phyloP scores from a whole-genome alignment of 345 rosid genomes.

The Theobroma cacao region DNA sequence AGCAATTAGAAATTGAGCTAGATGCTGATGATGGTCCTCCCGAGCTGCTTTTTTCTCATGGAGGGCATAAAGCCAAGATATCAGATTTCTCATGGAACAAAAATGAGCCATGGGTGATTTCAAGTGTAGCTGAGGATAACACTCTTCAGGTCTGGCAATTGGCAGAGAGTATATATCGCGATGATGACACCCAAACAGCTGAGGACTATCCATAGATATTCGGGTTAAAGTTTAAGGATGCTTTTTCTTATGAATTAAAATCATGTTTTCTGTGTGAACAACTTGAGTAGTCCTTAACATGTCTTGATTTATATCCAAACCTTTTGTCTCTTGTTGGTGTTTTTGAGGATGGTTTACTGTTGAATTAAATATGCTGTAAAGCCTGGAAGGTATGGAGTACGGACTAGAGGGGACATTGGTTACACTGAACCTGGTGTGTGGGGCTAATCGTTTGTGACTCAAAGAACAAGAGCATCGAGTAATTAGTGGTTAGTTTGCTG shows the following conservation, averaged over 20 bases:
- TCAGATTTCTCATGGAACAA: constrained; percentile 87
- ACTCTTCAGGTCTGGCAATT: constrained; percentile 75
- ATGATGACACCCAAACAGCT: constrained; percentile 32
- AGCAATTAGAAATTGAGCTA: constrained; percentile 67
- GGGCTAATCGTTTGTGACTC: neutral
- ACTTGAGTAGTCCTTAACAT: neutral
- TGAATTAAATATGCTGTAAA: neutral
- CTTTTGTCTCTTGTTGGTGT: neutral
- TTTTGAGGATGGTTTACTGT: neutral
- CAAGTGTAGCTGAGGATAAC: constrained; percentile 82
- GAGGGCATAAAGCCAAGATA: constrained; percentile 80
- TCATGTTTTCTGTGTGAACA: neutral
- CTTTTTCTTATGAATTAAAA: neutral
- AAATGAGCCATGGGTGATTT: constrained; percentile 65
- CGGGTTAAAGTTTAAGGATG: neutral
- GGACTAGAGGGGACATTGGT: no score
- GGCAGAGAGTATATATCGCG: constrained; percentile 69
- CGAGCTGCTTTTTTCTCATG: constrained; percentile 80
- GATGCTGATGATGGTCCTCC: constrained; percentile 87
- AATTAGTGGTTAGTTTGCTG: neutral
- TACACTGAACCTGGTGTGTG: neutral
- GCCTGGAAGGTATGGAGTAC: neutral
- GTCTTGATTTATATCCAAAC: neutral
- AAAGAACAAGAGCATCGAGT: neutral
- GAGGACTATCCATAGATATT: constrained; percentile 8